Base-by-base conservation (phyloP, 371 early-diverging fungal genomes). In the Rhizomucor pusillus region DNA sequence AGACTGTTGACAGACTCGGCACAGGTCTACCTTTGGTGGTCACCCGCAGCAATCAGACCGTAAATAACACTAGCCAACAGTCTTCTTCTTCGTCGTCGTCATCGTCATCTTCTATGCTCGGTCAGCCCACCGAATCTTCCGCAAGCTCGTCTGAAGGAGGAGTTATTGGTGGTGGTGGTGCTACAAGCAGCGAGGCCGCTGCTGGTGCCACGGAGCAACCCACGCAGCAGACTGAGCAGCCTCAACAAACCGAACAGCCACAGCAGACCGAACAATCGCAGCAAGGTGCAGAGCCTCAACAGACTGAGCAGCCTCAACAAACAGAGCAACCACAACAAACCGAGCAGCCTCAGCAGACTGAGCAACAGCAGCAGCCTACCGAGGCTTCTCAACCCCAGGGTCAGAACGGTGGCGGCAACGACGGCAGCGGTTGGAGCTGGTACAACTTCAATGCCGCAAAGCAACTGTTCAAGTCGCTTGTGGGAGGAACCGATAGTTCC, bases 21-120 rank as follows among this genome's bases (percentile, higher is more conserved):
- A 39, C 40, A 16, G 63, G 63, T 35, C 47, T 67, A 46, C 70
- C 72, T 16, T 18, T 75, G 16, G 34, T 71, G 11, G 54, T 75
- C 16, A 37, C 52, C 18, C 63, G 39, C 44, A 29, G 29, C 7
- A 66, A 70, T 43, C 48, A 43, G n/a, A 56, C 52, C 40, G 24
- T 29, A 33, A 55, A 3, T 41, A 62, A 37, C 34, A 13, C 18
- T 46, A 44, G 23, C 10, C 18, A 43, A 1, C 39, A 51, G 12
- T 7, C 23, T 9, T 29, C 29, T 7, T 29, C 29, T 7, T 29
- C 29, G 29, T 29, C 29, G 29, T 29, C 29, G 29, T 29, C 29
- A 29, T 29, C 29, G n/a, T n/a, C n/a, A 3, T 29, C 29, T 29
- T 29, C 29, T 29, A 29, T 29, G 29, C 29, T 29, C 7, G 29